Evolutionary conservation across 73 alveolate genomes (phyloP), one percentile per base, ranked within the genome.

Genomic region (Uronychia setigera): DNA sequence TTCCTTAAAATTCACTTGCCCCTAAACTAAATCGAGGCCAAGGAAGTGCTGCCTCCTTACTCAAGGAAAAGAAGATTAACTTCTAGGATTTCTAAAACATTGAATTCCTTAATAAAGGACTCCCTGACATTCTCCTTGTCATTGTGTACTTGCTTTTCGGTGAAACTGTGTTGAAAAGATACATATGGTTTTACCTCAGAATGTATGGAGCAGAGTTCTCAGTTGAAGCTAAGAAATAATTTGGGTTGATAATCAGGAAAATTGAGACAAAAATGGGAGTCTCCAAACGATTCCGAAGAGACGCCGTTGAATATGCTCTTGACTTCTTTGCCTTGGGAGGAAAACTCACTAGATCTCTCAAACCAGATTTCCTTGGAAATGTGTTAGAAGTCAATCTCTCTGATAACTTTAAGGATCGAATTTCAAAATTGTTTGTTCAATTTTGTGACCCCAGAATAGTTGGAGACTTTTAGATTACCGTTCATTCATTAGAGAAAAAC

Each of bases 121-220:
- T 46, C 67, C 67, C 67, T 46, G 67, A 46, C 67, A 46, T 46
- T 46, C 67, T 46, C 67, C 67, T 46, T 5, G 67, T 46, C 67
- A 46, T 46, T 46, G 67, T 46, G 67, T 46, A 11, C 67, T 46
- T 46, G 67, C 67, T 46, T 19, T 46, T 11, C 19, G 67, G 67
- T 11, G 67, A 46, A 19, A 46, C 67, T 11, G 19, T 46, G n/a
- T 19, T 46, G n/a, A 46, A 46, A 46, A 46, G 19, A 46, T 46
- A 46, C 67, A 11, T 46, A 11, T 11, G 67, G 19, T 46, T 46
- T 19, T 46, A 46, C 19, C 5, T 46, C 67, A 46, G 5, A 5
- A 5, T 11, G 19, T 11, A 19, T 5, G 67, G 67, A 11, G 67
- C n/a, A 11, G 67, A 46, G 19, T 46, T 46, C 67, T 11, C 67